Conservation (phyloP, 1,284 basidiomycete genomes). For the Fistulina hepatica region DNA sequence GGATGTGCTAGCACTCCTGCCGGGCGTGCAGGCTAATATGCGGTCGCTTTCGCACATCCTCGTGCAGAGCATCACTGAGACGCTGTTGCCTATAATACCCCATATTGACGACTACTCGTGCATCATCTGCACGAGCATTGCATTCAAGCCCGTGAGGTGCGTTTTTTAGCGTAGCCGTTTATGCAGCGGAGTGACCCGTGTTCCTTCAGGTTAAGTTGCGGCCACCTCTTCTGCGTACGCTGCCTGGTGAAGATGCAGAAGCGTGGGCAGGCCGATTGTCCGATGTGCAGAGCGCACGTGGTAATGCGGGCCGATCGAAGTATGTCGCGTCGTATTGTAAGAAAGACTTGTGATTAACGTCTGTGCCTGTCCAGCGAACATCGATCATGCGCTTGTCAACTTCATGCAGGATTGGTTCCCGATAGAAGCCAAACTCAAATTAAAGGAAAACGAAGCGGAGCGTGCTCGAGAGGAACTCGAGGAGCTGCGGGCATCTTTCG, state of each 20-base stretch:
- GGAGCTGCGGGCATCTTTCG: no score
- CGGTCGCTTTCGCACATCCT: constrained; percentile 67
- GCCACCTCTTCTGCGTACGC: constrained; percentile 87
- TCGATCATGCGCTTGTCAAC: constrained; percentile 72
- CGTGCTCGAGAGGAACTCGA: constrained; percentile 60
- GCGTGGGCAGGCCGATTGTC: constrained; percentile 69
- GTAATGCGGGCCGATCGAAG: constrained; percentile 69
- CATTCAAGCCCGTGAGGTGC: constrained; percentile 70
- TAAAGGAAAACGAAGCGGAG: constrained; percentile 70
- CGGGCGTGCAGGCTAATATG: constrained; percentile 15
- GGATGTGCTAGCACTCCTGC: constrained; percentile 14
- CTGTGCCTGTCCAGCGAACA: constrained; percentile 41
- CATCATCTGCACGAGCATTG: constrained; percentile 72
- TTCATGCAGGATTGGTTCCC: constrained; percentile 96
- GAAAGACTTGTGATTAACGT: constrained; percentile 2
- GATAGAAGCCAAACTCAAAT: constrained; percentile 68
- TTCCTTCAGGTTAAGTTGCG: constrained; percentile 59
- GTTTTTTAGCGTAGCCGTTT: background rate
- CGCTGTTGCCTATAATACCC: constrained; percentile 75
- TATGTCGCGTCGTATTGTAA: constrained; percentile 31
- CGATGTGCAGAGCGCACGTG: constrained; percentile 73
- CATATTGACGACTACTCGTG: constrained; percentile 73
- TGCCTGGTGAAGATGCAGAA: constrained; percentile 95
- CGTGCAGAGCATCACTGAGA: constrained; percentile 79
- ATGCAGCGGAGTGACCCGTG: background rate